Evolutionary conservation across 805 yeast genomes (phyloP), one percentile per base, ranked within the genome.

Genomic region (Lipomyces orientalis): DNA sequence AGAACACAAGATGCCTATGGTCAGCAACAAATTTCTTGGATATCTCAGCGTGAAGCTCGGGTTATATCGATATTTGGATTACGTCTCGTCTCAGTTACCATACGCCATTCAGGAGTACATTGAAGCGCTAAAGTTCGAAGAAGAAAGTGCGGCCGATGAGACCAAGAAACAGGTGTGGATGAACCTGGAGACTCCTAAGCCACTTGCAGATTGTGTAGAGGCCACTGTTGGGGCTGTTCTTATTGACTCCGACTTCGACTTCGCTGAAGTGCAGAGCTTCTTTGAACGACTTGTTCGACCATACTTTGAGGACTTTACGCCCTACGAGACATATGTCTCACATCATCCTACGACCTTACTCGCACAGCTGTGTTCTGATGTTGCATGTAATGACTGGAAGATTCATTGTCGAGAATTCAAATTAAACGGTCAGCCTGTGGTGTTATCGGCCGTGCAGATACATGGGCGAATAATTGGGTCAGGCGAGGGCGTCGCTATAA

Each of bases 11-110:
- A 57, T 55, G 22, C 46, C 60, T 3, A 57, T 49, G 19, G 65
- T 63, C 25, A 57, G 58, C 35, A 63, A 63, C 58, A 49, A 63
- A 25, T 57, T 58, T 43, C 58, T 63, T 14, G 61, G 61, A n/a
- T 57, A 57, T 52, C 35, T 63, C 10, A 33, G 58, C 25, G 54
- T 58, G 8, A 34, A 29, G 35, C 51, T 63, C 31, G 62, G 62
- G 8, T 39, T 63, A 25, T 33, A 58, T 34, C 34, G 49, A 14
- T 63, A 46, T 34, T 33, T 63, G 35, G 51, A 57, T 29, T 52
- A 63, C n/a, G 58, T 49, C 51, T 57, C 55, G 35, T 31, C 61
- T 19, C 58, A 31, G 22, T 34, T 63, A 51, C 56, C 43, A 22
- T 25, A 39, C 14, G 61, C 61, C 12, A 49, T 57, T 19, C 25